Base-by-base conservation (phyloP, 495 filamentous ascomycete species). In the Aspergillus bertholletiae region DNA sequence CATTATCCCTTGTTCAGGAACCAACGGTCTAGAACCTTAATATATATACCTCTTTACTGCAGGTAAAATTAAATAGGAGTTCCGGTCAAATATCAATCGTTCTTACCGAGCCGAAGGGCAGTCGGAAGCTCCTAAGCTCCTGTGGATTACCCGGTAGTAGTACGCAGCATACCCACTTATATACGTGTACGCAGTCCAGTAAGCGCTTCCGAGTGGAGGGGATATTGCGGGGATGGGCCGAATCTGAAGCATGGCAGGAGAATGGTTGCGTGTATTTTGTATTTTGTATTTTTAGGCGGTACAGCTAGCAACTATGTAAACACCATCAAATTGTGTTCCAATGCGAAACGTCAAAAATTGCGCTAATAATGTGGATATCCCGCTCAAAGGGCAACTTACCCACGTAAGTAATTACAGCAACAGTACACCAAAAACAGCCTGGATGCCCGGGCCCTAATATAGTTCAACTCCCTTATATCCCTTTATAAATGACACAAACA, bases 11-110 rank as follows among this genome's bases (percentile, higher is more conserved):
- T 53, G 51, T 49, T 54, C 32, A 28, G 55, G 52, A 40, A 58
- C 53, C 58, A 44, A 24, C n/a, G 67, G 67, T 67, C 69, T 70
- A 72, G 69, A 70, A 58, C 60, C 49, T 32, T 28, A 20, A 48
- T 23, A 26, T 58, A 47, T 22, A 13, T 22, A 13, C 11, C 45
- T 28, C 22, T 30, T 37, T 15, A 37, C 5, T 37, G 34, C 17
- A 37, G 34, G 34, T n/a, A 37, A 37, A 37, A 8, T n/a, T 15
- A n/a, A 37, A 37, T 15, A 37, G 34, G 13, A 15, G 8, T 37
- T 15, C 34, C 34, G 11, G 13, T 37, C 13, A n/a, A n/a, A 37
- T 37, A 15, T 15, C 2, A 15, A n/a, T 37, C 34, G 34, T n/a
- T 37, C 13, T 37, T 15, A 3, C 17, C 34, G 30, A 32, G 2